A percentile compares a stretch with the other conserved stretches of the same genome.
Evolutionary conservation across 2,329 filamentous ascomycete species (phyloP).

Genomic region (Emydomyces testavorans): DNA sequence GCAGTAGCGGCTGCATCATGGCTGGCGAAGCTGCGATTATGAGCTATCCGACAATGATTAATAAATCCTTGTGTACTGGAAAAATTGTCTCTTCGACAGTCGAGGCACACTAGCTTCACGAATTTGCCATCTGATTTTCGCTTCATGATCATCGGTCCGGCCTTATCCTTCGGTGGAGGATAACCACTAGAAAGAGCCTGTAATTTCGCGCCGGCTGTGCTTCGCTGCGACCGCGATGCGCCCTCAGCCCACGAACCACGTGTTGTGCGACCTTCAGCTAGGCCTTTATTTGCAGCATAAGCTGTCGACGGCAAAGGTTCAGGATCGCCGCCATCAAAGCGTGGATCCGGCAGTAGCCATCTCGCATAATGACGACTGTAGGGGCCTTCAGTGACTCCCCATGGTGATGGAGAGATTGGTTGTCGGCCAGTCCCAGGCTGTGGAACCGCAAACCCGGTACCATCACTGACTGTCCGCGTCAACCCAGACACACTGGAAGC

Average conservation of each 20-base stretch:
- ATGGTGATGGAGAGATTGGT: slow-evolving; percentile 71
- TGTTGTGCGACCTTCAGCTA: slow-evolving; percentile 62
- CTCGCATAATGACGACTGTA: slow-evolving; percentile 90
- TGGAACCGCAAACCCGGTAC: slow-evolving; percentile 59
- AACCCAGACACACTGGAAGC: slow-evolving; percentile 49
- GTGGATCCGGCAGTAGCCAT: slow-evolving; percentile 83
- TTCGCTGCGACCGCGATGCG: slow-evolving; percentile 48
- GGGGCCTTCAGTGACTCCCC: slow-evolving; percentile 81
- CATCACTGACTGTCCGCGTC: slow-evolving; percentile 58
- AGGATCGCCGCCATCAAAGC: slow-evolving; percentile 58
- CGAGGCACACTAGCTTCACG: slow-evolving; percentile 81
- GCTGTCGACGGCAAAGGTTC: slow-evolving; percentile 20
- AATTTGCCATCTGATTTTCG: slow-evolving; percentile 68
- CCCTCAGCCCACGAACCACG: slow-evolving; percentile 59
- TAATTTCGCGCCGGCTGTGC: slow-evolving; percentile 51
- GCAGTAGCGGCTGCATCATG: slow-evolving; percentile 87
- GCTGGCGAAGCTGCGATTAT: slow-evolving; percentile 85
- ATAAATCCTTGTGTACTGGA: slow-evolving; percentile 98
- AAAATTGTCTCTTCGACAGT: slow-evolving; percentile 83
- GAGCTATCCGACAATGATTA: slow-evolving; percentile 94
- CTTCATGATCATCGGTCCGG: slow-evolving; percentile 71
- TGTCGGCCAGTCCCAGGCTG: slow-evolving; percentile 50
- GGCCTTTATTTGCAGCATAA: slow-evolving; percentile 30
- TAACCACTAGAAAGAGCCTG: slow-evolving; percentile 61
- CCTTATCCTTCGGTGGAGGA: slow-evolving; percentile 64